Evolutionary conservation across 768 basidiomycete genomes (phyloP).

Genomic region (Trametes villosa): DNA sequence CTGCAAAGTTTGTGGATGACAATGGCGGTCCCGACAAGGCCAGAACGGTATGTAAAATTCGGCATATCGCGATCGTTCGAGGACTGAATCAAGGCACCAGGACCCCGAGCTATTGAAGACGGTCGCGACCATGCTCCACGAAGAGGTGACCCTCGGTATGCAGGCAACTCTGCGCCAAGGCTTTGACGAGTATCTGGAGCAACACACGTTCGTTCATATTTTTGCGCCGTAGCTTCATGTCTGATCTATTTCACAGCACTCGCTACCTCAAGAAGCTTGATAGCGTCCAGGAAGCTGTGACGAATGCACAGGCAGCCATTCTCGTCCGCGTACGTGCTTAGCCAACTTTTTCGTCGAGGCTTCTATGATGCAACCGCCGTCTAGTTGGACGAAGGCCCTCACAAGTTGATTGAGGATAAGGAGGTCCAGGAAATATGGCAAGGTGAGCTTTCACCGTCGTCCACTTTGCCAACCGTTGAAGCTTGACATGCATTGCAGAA

Average conservation of each 20-base stretch:
- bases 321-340: not conserved
- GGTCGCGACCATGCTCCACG: not conserved
- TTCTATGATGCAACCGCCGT: not conserved
- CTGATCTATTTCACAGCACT: not conserved
- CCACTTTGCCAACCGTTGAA: no score
- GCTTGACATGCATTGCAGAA: not conserved
- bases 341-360: not conserved
- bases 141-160: constrained; percentile 3
- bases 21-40: not conserved
- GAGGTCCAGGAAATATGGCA: constrained; percentile 5
- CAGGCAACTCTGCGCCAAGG: constrained; percentile 5
- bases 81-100: not conserved
- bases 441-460: not conserved
- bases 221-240: not conserved
- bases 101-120: not conserved
- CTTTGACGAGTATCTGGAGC: constrained; percentile 7
- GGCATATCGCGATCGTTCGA: not conserved
- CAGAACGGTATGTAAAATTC: not conserved
- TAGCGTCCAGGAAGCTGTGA: constrained; percentile 5
- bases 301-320: not conserved
- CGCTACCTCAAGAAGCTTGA: constrained; percentile 8
- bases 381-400: constrained; percentile 13
- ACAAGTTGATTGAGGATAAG: constrained; percentile 5
- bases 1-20: not conserved
- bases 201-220: not conserved